A percentile compares a stretch with the other conserved stretches of the same genome.
Evolutionary conservation across 495 filamentous ascomycete genomes (phyloP).

Genomic region (Tuber brumale): DNA sequence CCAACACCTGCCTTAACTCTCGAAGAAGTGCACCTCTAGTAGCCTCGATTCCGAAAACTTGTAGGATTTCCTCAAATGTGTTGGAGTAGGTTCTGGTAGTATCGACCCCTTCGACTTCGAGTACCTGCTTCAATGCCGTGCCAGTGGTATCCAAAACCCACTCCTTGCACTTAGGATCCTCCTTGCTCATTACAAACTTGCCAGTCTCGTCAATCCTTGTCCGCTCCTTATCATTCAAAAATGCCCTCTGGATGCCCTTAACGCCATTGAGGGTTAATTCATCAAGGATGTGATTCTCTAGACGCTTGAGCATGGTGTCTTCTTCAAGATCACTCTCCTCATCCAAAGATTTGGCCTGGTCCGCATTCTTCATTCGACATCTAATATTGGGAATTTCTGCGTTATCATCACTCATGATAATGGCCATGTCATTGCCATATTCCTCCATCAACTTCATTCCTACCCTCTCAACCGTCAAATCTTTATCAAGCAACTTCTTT

Average conservation of each 20-base stretch:
- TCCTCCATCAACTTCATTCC: slow-evolving; percentile 79
- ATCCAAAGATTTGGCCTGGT: slow-evolving; percentile 65
- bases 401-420: slow-evolving; percentile 98
- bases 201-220: slow-evolving; percentile 60
- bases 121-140: slow-evolving; percentile 71
- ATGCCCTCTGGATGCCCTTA: slow-evolving; percentile 76
- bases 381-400: slow-evolving; percentile 92
- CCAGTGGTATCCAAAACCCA: slow-evolving; percentile 94
- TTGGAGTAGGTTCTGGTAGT: slow-evolving; percentile 86
- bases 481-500: slow-evolving; percentile 90
- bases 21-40: slow-evolving; percentile 75
- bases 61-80: slow-evolving; percentile 85
- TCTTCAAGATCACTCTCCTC: slow-evolving; percentile 76
- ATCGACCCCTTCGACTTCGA: slow-evolving; percentile 83
- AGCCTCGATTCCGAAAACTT: slow-evolving; percentile 93
- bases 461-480: slow-evolving; percentile 83
- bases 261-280: slow-evolving; percentile 86
- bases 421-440: slow-evolving; percentile 77
- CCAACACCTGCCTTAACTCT: slow-evolving; percentile 82
- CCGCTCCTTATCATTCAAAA: slow-evolving; percentile 73
- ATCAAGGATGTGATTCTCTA: slow-evolving; percentile 85
- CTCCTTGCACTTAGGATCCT: slow-evolving; percentile 67
- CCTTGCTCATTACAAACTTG: slow-evolving; percentile 60
- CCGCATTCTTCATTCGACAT: slow-evolving; percentile 68
- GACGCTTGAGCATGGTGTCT: slow-evolving; percentile 79